These are phyloP conservation scores for Globisporangium middletonii DNA, from an alignment of 352 stramenopile genomes.

Conservation along the genomic window DNA sequence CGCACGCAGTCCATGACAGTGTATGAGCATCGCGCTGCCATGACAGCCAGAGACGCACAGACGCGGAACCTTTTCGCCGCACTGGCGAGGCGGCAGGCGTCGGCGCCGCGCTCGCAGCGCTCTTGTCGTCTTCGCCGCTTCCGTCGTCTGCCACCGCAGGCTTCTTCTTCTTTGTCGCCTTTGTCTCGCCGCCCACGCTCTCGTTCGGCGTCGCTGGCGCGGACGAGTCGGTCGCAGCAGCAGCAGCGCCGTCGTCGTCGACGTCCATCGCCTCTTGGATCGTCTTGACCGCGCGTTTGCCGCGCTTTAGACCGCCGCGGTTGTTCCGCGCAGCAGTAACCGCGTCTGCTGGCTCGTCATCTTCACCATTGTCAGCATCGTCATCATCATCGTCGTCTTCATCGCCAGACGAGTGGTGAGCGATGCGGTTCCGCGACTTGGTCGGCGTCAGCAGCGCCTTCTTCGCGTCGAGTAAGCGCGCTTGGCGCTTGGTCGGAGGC, in stretches of 20 bases:
- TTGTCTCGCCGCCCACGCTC: constrained; percentile 1
- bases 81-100: constrained; percentile 34
- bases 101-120: constrained; percentile 17
- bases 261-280: background rate
- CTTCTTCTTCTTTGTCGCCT: constrained; percentile 10
- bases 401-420: constrained; percentile 7
- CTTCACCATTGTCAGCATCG: constrained; percentile 4
- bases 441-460: constrained; percentile 6
- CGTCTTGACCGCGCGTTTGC: background rate
- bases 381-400: constrained; percentile 18
- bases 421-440: constrained; percentile 17
- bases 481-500: constrained; percentile 19
- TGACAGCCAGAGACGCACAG: background rate
- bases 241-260: background rate
- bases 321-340: constrained; percentile 1
- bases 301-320: background rate
- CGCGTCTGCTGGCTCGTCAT: background rate
- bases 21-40: background rate
- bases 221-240: no score
- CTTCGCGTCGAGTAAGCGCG: constrained; percentile 12
- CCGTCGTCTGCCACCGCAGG: constrained; percentile 7
- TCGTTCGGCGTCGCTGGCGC: background rate
- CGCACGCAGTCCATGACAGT: background rate
- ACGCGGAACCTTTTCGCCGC: constrained; percentile 22
- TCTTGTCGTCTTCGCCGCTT: constrained; percentile 16